phyloP scores from a whole-genome alignment of 1,139 yeast species.

The Trichomonascaceae sp. region DNA sequence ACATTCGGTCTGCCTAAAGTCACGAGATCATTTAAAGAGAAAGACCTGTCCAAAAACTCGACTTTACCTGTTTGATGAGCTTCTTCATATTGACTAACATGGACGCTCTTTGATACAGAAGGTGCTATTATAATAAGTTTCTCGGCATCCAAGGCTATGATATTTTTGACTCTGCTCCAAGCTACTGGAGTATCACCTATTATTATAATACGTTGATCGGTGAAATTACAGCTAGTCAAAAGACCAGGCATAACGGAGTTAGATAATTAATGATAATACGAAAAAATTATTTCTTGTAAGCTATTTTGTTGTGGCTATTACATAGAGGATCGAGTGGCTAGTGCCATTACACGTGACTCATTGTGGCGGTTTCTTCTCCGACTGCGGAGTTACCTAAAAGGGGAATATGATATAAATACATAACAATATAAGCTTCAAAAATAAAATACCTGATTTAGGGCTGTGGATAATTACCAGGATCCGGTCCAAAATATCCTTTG shows the following conservation, averaged over 20 bases:
- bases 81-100: not conserved
- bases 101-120: slow-evolving; percentile 9
- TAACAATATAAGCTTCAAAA: not conserved
- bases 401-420: not conserved
- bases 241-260: slow-evolving; percentile 28
- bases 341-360: slow-evolving; percentile 16
- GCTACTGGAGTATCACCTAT: slow-evolving; percentile 53
- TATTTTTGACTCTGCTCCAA: slow-evolving; percentile 44
- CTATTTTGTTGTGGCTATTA: slow-evolving; percentile 1
- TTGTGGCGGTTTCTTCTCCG: not conserved
- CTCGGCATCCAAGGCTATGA: slow-evolving; percentile 51
- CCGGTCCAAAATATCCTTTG: slow-evolving; percentile 46
- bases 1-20: slow-evolving; percentile 60
- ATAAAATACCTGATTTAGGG: not conserved
- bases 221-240: slow-evolving; percentile 46
- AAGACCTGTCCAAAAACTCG: not conserved
- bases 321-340: slow-evolving; percentile 9
- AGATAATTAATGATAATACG: not conserved
- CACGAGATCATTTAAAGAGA: slow-evolving; percentile 29
- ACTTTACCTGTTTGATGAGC: not conserved
- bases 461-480: slow-evolving; percentile 15
- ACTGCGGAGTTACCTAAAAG: not conserved
- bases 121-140: slow-evolving; percentile 43
- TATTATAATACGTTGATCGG: slow-evolving; percentile 53
- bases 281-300: not conserved